Evolutionary conservation across 140 eudicot genomes (phyloP).

Genomic region (Oenanthe javanica): DNA sequence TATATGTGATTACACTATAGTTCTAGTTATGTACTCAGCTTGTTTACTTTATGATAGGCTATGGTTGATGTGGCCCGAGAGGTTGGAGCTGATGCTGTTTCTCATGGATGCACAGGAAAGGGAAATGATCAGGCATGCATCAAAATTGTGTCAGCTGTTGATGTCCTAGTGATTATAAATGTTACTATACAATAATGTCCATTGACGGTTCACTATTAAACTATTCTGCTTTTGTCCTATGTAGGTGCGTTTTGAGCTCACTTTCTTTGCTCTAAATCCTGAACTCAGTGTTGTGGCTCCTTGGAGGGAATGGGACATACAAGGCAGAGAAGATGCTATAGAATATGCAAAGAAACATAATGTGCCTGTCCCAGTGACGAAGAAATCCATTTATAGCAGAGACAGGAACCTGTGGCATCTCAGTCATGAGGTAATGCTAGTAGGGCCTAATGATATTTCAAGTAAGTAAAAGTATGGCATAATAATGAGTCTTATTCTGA

Average conservation of each 20-base stretch:
- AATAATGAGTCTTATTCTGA: not conserved
- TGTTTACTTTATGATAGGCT: slow-evolving; percentile 40
- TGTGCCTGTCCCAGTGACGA: slow-evolving; percentile 90
- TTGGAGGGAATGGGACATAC: slow-evolving; percentile 99
- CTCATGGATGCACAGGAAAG: slow-evolving; percentile 99
- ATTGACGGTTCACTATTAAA: not conserved
- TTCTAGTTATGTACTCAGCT: not conserved
- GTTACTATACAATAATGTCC: too few species aligned
- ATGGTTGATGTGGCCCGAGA: slow-evolving; percentile 99
- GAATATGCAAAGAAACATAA: slow-evolving; percentile 92
- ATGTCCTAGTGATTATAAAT: not conserved
- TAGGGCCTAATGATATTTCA: not conserved
- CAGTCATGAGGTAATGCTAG: slow-evolving; percentile 75
- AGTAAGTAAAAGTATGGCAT: not conserved
- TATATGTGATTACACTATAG: not conserved
- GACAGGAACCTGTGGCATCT: slow-evolving; percentile 97
- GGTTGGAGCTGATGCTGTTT: slow-evolving; percentile 99
- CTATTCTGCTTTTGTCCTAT: not conserved
- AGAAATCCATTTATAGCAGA: slow-evolving; percentile 92
- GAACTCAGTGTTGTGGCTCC: slow-evolving; percentile 97
- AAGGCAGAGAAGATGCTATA: slow-evolving; percentile 98
- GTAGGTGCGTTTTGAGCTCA: slow-evolving; percentile 96
- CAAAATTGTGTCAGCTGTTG: not conserved
- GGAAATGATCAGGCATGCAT: slow-evolving; percentile 93
- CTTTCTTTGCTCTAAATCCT: slow-evolving; percentile 88